These are phyloP conservation scores for Cicer yamashitae DNA, from an alignment of 306 rosid genomes.

Conservation along the genomic window DNA sequence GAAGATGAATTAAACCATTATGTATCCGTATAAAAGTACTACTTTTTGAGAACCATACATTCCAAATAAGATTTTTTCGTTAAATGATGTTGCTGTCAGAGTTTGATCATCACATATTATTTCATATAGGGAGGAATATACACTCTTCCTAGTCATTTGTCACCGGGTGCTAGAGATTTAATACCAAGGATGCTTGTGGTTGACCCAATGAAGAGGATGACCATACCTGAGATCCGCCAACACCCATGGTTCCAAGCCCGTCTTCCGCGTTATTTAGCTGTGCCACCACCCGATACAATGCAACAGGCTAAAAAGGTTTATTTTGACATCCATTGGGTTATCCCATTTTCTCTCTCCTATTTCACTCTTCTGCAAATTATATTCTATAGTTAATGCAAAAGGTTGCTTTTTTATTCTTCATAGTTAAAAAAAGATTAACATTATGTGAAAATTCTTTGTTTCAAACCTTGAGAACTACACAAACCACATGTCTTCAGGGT, in stretches of 20 bases:
- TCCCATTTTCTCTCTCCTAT: conserved; percentile 3
- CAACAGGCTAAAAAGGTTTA: conserved; percentile 82
- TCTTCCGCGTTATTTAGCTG: conserved; percentile 95
- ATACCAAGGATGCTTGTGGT: conserved; percentile 90
- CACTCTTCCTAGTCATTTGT: conserved; percentile 89
- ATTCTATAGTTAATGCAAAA: conserved; percentile 3
- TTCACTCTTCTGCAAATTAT: conserved; percentile 28
- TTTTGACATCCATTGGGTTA: conserved; percentile 1
- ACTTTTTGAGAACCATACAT: conserved; percentile 22
- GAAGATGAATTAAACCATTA: conserved; percentile 23
- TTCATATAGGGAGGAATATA: conserved; percentile 84
- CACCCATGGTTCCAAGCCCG: conserved; percentile 92
- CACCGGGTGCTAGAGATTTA: conserved; percentile 85
- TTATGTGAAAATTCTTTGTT: conserved; percentile 20
- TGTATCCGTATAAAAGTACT: background rate
- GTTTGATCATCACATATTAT: conserved; percentile 25
- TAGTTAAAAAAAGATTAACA: conserved; percentile 9
- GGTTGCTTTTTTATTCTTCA: conserved; percentile 2
- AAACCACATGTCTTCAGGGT: background rate
- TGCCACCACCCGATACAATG: conserved; percentile 81
- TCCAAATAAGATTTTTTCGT: conserved; percentile 36
- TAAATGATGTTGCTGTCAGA: background rate
- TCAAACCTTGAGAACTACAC: conserved; percentile 7
- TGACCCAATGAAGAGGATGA: conserved; percentile 90
- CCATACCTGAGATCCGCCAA: conserved; percentile 93